phyloP scores from a whole-genome alignment of 2,329 filamentous ascomycete genomes.

The Claviceps sp. region DNA sequence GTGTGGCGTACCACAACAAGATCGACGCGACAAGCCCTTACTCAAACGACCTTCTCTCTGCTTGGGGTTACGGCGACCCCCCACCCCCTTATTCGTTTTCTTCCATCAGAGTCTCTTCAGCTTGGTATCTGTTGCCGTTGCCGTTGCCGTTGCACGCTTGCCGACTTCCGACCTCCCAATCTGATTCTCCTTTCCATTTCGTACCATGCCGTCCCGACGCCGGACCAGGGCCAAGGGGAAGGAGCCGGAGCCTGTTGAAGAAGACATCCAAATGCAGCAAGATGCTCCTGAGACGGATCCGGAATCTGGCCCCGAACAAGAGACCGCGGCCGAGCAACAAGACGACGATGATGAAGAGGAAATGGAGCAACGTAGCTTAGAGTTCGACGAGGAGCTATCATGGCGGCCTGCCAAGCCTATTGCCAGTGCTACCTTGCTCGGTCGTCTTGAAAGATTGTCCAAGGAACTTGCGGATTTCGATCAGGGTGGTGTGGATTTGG shows the following conservation, averaged over 20 bases:
- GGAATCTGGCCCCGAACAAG: conserved; percentile 3
- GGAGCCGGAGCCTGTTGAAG: conserved; percentile 14
- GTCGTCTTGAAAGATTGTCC: conserved; percentile 65
- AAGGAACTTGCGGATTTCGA: conserved; percentile 77
- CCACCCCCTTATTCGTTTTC: not conserved
- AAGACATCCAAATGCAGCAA: conserved; percentile 11
- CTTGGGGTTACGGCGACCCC: not conserved
- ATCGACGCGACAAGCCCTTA: conserved; percentile 8
- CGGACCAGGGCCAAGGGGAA: conserved; percentile 21
- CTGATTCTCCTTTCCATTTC: conserved; percentile 3
- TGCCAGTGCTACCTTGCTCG: conserved; percentile 65
- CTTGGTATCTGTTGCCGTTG: not conserved
- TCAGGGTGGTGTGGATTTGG: conserved; percentile 70
- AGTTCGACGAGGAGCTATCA: conserved; percentile 75
- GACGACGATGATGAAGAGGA: conserved; percentile 7
- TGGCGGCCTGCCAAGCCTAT: conserved; percentile 91
- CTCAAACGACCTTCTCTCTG: conserved; percentile 3
- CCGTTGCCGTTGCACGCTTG: not conserved
- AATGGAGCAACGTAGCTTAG: conserved; percentile 31
- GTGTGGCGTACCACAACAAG: conserved; percentile 8
- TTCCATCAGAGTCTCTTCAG: not conserved
- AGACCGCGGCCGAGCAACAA: conserved; percentile 1
- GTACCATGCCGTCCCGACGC: conserved; percentile 24
- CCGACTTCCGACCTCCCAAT: conserved; percentile 4
- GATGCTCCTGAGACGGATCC: conserved; percentile 9